phyloP scores from a whole-genome alignment of 306 rosid species.

The Cucurbita moschata region DNA sequence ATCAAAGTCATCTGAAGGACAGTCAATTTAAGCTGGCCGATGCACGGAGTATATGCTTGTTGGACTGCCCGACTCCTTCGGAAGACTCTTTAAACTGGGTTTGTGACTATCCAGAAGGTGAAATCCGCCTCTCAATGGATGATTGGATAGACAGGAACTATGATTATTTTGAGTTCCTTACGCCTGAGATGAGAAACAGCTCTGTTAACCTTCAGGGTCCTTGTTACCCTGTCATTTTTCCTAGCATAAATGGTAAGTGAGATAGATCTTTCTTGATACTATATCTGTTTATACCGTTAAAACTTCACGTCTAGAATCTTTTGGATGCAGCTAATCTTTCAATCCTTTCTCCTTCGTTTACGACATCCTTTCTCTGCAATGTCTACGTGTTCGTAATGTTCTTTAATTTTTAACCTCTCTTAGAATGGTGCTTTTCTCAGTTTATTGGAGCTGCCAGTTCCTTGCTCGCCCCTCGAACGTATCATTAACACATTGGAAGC shows the following conservation, averaged over 20 bases:
- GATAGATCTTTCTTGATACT: background rate
- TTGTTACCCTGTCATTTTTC: slow-evolving; percentile 94
- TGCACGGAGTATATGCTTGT: slow-evolving; percentile 76
- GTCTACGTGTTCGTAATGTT: background rate
- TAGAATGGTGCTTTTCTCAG: slow-evolving; percentile 24
- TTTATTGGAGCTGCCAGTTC: slow-evolving; percentile 93
- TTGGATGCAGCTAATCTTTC: background rate
- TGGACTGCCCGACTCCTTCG: slow-evolving; percentile 71
- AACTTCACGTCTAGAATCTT: background rate
- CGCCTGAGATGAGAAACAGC: slow-evolving; percentile 79
- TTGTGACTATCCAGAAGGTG: slow-evolving; percentile 93
- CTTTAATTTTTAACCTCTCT: background rate
- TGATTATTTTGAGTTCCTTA: slow-evolving; percentile 83
- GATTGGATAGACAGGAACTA: slow-evolving; percentile 70
- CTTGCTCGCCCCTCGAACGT: slow-evolving; percentile 74
- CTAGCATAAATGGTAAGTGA: slow-evolving; percentile 76
- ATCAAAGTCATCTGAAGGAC: slow-evolving; percentile 73
- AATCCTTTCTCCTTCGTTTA: background rate
- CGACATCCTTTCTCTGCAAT: background rate
- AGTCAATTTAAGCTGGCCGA: slow-evolving; percentile 44
- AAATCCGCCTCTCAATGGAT: slow-evolving; percentile 41
- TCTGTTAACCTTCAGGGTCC: slow-evolving; percentile 98
- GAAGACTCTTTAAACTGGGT: slow-evolving; percentile 82
- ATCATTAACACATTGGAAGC: slow-evolving; percentile 84
- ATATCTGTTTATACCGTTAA: background rate